Conservation (phyloP, 2,329 filamentous ascomycete genomes). For the Dactylellina sp. region DNA sequence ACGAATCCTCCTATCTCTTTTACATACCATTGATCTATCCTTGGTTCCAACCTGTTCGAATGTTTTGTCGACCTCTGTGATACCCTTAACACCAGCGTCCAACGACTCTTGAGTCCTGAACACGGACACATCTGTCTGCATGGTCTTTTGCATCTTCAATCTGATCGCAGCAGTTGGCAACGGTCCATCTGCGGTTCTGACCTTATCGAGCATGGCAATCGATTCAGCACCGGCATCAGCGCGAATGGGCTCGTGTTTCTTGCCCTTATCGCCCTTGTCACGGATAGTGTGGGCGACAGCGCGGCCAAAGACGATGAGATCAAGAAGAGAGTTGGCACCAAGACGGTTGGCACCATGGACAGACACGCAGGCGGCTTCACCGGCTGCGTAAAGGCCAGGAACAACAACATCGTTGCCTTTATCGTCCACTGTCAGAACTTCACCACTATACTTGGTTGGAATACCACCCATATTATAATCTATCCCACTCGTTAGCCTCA, state of each 20-base stretch:
- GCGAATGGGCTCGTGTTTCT: slow-evolving; percentile 80
- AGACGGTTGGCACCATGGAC: slow-evolving; percentile 98
- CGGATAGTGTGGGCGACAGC: slow-evolving; percentile 97
- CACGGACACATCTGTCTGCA: slow-evolving; percentile 96
- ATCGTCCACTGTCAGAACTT: slow-evolving; percentile 90
- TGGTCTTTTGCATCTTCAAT: slow-evolving; percentile 94
- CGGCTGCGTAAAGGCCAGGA: slow-evolving; percentile 92
- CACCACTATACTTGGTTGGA: slow-evolving; percentile 94
- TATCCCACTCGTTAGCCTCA: slow-evolving; percentile 62
- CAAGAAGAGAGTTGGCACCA: slow-evolving; percentile 96
- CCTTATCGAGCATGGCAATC: slow-evolving; percentile 84
- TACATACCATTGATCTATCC: slow-evolving; percentile 84
- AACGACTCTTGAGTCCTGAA: slow-evolving; percentile 95
- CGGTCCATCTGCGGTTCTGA: slow-evolving; percentile 84
- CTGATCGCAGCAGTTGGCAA: slow-evolving; percentile 91
- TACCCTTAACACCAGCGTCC: slow-evolving; percentile 91
- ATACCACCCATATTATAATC: slow-evolving; percentile 99
- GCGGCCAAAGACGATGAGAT: slow-evolving; percentile 96
- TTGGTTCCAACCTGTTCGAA: slow-evolving; percentile 91
- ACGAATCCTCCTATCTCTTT: not conserved
- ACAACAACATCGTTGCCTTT: slow-evolving; percentile 89
- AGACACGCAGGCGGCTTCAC: slow-evolving; percentile 96
- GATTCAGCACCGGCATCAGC: slow-evolving; percentile 90
- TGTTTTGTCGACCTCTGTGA: slow-evolving; percentile 82
- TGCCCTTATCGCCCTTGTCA: slow-evolving; percentile 88